phyloP scores from a whole-genome alignment of 1,284 basidiomycete species.

The Trichosporon coremiiforme region DNA sequence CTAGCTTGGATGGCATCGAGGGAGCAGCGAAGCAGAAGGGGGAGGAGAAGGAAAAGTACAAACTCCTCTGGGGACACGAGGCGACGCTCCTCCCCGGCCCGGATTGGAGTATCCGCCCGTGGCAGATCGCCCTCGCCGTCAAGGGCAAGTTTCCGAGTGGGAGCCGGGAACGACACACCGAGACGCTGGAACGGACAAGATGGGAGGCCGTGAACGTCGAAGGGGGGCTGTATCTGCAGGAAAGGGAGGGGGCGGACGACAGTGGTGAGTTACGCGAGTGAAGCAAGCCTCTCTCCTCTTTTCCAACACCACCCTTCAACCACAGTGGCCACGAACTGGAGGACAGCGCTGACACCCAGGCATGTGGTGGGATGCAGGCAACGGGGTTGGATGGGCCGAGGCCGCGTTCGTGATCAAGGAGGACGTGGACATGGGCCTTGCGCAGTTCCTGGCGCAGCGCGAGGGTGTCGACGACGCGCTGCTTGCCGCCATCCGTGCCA shows the following conservation, averaged over 20 bases:
- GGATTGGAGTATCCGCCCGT: slow-evolving; percentile 41
- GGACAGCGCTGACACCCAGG: slow-evolving; percentile 5
- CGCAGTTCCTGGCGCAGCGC: slow-evolving; percentile 1
- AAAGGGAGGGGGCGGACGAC: slow-evolving; percentile 5
- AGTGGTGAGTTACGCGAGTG: slow-evolving; percentile 10
- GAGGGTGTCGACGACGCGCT: slow-evolving; percentile 3
- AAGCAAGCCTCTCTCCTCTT: too few species aligned
- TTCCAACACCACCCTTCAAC: too few species aligned
- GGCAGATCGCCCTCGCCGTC: slow-evolving; percentile 41
- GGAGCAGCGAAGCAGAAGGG: neutral
- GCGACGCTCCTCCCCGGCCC: slow-evolving; percentile 38
- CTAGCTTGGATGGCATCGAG: neutral
- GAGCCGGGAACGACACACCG: slow-evolving; percentile 20
- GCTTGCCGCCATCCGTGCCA: neutral
- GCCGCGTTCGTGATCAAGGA: slow-evolving; percentile 9
- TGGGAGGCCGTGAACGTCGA: slow-evolving; percentile 6
- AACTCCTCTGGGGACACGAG: slow-evolving; percentile 27
- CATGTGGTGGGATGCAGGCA: slow-evolving; percentile 16
- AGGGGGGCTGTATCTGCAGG: slow-evolving; percentile 4
- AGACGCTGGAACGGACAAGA: slow-evolving; percentile 20
- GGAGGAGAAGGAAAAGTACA: neutral
- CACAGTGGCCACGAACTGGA: too few species aligned
- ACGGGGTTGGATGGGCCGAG: slow-evolving; percentile 12
- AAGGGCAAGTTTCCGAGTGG: slow-evolving; percentile 41
- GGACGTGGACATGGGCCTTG: slow-evolving; percentile 7